Conservation (phyloP, 1,284 basidiomycete genomes). For the Peniophora sp. region DNA sequence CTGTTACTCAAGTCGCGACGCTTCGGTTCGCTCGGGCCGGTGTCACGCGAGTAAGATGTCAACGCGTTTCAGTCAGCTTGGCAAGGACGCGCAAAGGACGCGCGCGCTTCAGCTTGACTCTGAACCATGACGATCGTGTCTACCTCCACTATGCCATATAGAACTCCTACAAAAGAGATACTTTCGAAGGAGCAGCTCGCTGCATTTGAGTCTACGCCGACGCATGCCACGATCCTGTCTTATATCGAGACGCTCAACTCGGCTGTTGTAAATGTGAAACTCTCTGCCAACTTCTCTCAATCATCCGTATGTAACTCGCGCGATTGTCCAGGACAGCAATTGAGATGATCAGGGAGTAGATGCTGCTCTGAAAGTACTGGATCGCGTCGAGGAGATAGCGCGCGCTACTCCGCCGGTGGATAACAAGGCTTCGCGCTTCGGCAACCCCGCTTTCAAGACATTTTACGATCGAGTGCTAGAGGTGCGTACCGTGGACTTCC, state of each 20-base stretch:
- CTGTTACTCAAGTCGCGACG: too few species aligned
- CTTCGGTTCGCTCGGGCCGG: too few species aligned
- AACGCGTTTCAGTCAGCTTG: too few species aligned
- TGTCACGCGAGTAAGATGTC: too few species aligned
- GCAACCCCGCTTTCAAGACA: slow-evolving; percentile 92
- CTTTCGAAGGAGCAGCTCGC: slow-evolving; percentile 73
- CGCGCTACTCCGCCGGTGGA: slow-evolving; percentile 78
- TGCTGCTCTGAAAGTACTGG: slow-evolving; percentile 57
- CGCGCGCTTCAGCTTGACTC: too few species aligned
- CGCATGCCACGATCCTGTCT: slow-evolving; percentile 62
- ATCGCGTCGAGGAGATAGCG: slow-evolving; percentile 62
- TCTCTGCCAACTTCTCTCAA: slow-evolving; percentile 54
- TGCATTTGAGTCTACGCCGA: slow-evolving; percentile 74
- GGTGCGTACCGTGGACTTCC: slow-evolving; percentile 30
- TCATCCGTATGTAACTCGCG: slow-evolving; percentile 41
- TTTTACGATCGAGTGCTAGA: slow-evolving; percentile 82
- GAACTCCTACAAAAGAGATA: slow-evolving; percentile 63
- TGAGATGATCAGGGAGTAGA: slow-evolving; percentile 43
- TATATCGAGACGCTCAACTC: slow-evolving; percentile 79
- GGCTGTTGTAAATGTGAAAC: slow-evolving; percentile 69
- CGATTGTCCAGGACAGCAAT: slow-evolving; percentile 3
- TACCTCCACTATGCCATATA: too few species aligned
- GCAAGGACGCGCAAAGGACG: too few species aligned
- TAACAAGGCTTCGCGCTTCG: slow-evolving; percentile 89
- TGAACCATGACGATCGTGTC: too few species aligned